A percentile compares a stretch with the other conserved stretches of the same genome.
These are phyloP conservation scores for Hsuehochloa calcarea DNA, from an alignment of 176 grass and related monocot genomes.

Conservation along the genomic window DNA sequence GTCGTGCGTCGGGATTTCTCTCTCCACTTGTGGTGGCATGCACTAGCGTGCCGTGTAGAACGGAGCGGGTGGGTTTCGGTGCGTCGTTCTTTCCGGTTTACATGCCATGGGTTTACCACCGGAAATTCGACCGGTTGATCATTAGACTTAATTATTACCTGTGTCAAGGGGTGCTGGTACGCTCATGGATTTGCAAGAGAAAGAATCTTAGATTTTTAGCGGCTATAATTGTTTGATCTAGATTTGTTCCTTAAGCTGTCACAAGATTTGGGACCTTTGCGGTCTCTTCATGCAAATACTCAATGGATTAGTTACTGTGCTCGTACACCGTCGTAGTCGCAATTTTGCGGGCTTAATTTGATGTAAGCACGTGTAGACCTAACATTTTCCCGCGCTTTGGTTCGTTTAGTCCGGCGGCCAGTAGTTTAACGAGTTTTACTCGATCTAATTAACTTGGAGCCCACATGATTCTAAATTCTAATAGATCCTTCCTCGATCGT, in stretches of 20 bases:
- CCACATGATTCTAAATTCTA: slow-evolving; percentile 27
- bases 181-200: background rate
- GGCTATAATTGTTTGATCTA: background rate
- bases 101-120: background rate
- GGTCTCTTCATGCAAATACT: background rate
- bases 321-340: background rate
- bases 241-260: background rate
- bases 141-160: background rate
- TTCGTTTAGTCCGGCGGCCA: slow-evolving; percentile 6
- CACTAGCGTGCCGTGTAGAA: background rate
- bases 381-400: background rate
- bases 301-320: background rate
- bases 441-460: background rate
- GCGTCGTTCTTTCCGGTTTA: background rate
- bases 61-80: background rate
- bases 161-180: background rate
- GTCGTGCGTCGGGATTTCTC: too few species aligned
- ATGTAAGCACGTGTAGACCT: background rate
- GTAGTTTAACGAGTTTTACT: slow-evolving; percentile 26
- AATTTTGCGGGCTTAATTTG: background rate
- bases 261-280: background rate
- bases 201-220: background rate
- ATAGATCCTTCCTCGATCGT: slow-evolving; percentile 18
- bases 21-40: background rate
- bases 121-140: too few species aligned